phyloP scores from a whole-genome alignment of 495 filamentous ascomycete genomes.

The Xylaria palmicola region DNA sequence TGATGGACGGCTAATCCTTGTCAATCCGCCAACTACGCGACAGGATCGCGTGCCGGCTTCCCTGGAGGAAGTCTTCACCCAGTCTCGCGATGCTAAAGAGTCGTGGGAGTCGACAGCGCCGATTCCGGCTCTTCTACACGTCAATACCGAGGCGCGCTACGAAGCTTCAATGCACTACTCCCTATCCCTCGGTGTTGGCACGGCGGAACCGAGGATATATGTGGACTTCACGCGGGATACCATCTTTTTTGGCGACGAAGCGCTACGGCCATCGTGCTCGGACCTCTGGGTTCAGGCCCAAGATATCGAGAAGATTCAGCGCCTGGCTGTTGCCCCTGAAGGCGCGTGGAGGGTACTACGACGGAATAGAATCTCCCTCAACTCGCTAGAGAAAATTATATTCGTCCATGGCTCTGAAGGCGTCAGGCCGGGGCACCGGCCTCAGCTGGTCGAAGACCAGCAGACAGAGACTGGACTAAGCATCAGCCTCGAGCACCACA shows the following conservation, averaged over 20 bases:
- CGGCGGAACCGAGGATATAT: conserved; percentile 32
- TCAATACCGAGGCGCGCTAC: conserved; percentile 33
- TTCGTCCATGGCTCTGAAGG: conserved; percentile 30
- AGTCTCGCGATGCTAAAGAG: conserved; percentile 11
- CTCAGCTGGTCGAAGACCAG: conserved; percentile 25
- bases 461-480: conserved; percentile 15
- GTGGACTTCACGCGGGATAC: conserved; percentile 34
- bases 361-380: conserved; percentile 24
- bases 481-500: conserved; percentile 17
- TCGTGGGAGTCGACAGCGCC: conserved; percentile 29
- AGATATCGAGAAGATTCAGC: conserved; percentile 22
- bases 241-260: conserved; percentile 28
- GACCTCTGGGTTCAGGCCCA: conserved; percentile 23
- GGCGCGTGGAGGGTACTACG: conserved; percentile 28
- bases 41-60: conserved; percentile 20
- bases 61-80: conserved; percentile 23
- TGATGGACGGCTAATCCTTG: conserved; percentile 22
- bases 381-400: conserved; percentile 25
- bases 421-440: conserved; percentile 19
- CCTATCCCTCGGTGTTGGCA: conserved; percentile 34
- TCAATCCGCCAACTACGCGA: conserved; percentile 24
- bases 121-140: conserved; percentile 33
- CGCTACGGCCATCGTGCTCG: conserved; percentile 25
- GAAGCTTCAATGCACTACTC: conserved; percentile 35
- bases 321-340: conserved; percentile 29